Conservation (phyloP, 2,329 filamentous ascomycete genomes). For the Bertia moriformis region DNA sequence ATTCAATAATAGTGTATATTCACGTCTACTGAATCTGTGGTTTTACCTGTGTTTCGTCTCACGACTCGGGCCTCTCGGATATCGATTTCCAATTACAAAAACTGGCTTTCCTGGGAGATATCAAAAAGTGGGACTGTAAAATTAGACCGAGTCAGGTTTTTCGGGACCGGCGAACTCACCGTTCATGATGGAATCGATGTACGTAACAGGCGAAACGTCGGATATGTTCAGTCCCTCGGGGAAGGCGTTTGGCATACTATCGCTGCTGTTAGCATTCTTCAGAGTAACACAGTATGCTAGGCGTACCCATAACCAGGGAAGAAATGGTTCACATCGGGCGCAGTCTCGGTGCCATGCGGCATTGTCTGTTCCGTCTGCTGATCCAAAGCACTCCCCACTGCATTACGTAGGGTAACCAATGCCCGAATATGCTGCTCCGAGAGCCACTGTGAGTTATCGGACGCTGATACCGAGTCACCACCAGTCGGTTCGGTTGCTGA, state of each 20-base stretch:
- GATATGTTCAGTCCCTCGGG: not conserved
- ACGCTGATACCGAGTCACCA: not conserved
- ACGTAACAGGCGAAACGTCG: not conserved
- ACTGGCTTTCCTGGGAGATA: not conserved
- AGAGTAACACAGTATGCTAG: too few species aligned
- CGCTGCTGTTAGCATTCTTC: too few species aligned
- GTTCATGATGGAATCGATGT: not conserved
- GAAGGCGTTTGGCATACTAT: too few species aligned
- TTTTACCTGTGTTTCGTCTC: too few species aligned
- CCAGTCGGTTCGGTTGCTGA: conserved; percentile 7
- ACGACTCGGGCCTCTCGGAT: too few species aligned
- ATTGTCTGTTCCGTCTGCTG: too few species aligned
- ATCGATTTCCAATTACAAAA: too few species aligned
- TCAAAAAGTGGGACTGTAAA: not conserved
- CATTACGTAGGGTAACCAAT: conserved; percentile 10
- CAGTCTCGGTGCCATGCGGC: too few species aligned
- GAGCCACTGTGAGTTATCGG: conserved; percentile 10
- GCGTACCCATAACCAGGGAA: too few species aligned
- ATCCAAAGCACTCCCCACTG: conserved; percentile 7
- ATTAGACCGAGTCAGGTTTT: not conserved
- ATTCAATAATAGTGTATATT: too few species aligned
- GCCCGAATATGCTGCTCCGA: conserved; percentile 13
- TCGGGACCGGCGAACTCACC: not conserved
- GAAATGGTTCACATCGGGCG: too few species aligned
- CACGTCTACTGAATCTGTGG: too few species aligned